Base-by-base conservation (phyloP, 345 rosid genomes). In the Erodium maritimum region DNA sequence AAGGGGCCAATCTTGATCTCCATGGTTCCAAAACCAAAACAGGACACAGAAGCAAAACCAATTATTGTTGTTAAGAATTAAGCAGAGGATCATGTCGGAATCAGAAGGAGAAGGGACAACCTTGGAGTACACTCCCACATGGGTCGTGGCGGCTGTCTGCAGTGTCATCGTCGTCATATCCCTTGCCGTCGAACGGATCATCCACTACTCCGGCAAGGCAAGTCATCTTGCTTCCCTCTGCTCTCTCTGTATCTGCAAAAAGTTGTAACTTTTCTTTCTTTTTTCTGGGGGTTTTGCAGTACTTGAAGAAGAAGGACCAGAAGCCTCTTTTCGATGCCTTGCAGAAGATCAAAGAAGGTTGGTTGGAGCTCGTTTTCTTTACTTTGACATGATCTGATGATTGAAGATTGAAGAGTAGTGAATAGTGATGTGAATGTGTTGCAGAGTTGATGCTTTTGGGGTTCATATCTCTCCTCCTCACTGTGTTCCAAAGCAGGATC, bases 361-460 rank as follows among this genome's bases (percentile, higher is more conserved):
- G 97, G 96, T 84, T 17, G 5, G 22, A 21, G 21, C 45, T 53
- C 37, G 37, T 29, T 6, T 11, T 29, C 37, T 29, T 11, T 1
- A n/a, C n/a, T n/a, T n/a, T n/a, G n/a, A n/a, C n/a, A n/a, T n/a
- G n/a, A n/a, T n/a, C n/a, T n/a, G n/a, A n/a, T n/a, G n/a, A n/a
- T n/a, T 8, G 5, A 29, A 20, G 11, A n/a, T 24, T n/a, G n/a
- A n/a, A n/a, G n/a, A 4, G 9, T 3, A 29, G 8, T 29, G 37
- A 29, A 3, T 29, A n/a, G n/a, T 25, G 5, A 29, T 17, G 2
- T 19, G 33, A 25, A 17, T 18, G 7, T 18, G 7, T 33, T 65
- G 78, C 93, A 90, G 97, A 87, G 74, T 72, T 85, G 77, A 90
- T 90, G 97, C 69, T 90, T 21, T 60, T 90, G 74, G 97, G 97